These are phyloP conservation scores for Bryum argenteum DNA, from an alignment of 225 moss, liverwort and hornwort genomes.

Conservation along the genomic window DNA sequence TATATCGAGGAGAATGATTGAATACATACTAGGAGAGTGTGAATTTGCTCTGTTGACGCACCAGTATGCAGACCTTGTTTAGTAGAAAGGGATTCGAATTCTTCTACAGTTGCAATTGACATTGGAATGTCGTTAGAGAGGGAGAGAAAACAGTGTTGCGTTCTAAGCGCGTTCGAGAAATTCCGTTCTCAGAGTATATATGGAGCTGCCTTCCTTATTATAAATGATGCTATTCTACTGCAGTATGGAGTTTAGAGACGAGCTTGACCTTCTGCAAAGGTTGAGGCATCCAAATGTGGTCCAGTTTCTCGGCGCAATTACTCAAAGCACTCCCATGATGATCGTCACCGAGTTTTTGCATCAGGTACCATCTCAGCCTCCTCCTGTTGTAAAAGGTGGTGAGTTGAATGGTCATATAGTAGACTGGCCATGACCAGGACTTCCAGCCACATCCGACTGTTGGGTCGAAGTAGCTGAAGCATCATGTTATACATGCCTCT, in stretches of 20 bases:
- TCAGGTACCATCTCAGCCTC: slow-evolving; percentile 37
- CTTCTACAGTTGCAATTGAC: background rate
- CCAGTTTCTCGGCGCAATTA: slow-evolving; percentile 91
- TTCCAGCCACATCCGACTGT: background rate
- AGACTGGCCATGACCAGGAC: background rate
- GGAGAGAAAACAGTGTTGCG: background rate
- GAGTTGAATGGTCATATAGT: background rate
- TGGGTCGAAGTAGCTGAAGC: slow-evolving; percentile 7
- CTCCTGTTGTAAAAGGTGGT: slow-evolving; percentile 4
- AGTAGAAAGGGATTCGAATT: slow-evolving; percentile 14
- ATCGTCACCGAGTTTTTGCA: slow-evolving; percentile 84
- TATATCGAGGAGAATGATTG: background rate
- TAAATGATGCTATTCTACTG: slow-evolving; percentile 23
- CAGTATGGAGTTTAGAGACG: slow-evolving; percentile 73
- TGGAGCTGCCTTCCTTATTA: slow-evolving; percentile 10
- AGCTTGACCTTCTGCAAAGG: slow-evolving; percentile 78
- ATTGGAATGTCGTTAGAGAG: slow-evolving; percentile 3
- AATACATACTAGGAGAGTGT: background rate
- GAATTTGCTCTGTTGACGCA: background rate
- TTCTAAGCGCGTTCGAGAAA: background rate
- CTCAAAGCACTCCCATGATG: slow-evolving; percentile 94
- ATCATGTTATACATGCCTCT: background rate
- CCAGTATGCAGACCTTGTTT: slow-evolving; percentile 5
- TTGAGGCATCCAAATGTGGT: slow-evolving; percentile 92
- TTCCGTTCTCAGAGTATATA: background rate